phyloP scores from a whole-genome alignment of 192 early-diverging fungal species.

The Gonapodya prolifera region DNA sequence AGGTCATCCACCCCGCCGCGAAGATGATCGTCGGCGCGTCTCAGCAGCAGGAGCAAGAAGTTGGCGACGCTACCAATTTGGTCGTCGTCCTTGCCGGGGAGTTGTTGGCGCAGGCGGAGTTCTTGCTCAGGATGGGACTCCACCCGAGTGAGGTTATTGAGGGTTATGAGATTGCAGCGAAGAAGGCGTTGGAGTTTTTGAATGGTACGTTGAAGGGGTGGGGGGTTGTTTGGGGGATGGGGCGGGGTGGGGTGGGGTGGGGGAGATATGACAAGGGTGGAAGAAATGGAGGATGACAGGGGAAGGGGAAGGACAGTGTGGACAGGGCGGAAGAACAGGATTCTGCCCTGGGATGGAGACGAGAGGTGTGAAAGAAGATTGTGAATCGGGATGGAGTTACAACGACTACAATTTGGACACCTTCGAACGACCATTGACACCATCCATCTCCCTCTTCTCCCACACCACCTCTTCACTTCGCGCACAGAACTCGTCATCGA shows the following conservation, averaged over 20 bases:
- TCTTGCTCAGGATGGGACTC: slow-evolving; percentile 86
- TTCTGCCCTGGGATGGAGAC: too few relatives aligned
- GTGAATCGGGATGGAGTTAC: too few relatives aligned
- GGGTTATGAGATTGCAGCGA: slow-evolving; percentile 79
- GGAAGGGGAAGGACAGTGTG: too few relatives aligned
- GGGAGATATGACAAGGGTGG: too few relatives aligned
- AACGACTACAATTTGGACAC: too few relatives aligned
- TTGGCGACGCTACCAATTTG: slow-evolving; percentile 93
- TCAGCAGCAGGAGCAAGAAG: slow-evolving; percentile 94
- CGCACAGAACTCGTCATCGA: slow-evolving; percentile 54
- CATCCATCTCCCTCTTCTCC: too few relatives aligned
- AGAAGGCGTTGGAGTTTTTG: slow-evolving; percentile 69
- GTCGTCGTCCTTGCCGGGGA: slow-evolving; percentile 89
- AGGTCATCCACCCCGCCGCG: slow-evolving; percentile 95
- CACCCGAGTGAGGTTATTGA: slow-evolving; percentile 89
- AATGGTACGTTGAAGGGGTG: slow-evolving; percentile 40
- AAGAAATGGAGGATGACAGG: too few relatives aligned
- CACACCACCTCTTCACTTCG: too few relatives aligned
- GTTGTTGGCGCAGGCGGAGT: slow-evolving; percentile 85
- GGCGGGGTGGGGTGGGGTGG: too few relatives aligned
- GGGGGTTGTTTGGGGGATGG: background rate
- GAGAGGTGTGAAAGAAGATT: too few relatives aligned
- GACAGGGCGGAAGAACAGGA: too few relatives aligned
- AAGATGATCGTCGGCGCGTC: slow-evolving; percentile 91
- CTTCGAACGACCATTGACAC: too few relatives aligned